phyloP scores from a whole-genome alignment of 1,284 basidiomycete genomes.

The Heterobasidion occidentale region DNA sequence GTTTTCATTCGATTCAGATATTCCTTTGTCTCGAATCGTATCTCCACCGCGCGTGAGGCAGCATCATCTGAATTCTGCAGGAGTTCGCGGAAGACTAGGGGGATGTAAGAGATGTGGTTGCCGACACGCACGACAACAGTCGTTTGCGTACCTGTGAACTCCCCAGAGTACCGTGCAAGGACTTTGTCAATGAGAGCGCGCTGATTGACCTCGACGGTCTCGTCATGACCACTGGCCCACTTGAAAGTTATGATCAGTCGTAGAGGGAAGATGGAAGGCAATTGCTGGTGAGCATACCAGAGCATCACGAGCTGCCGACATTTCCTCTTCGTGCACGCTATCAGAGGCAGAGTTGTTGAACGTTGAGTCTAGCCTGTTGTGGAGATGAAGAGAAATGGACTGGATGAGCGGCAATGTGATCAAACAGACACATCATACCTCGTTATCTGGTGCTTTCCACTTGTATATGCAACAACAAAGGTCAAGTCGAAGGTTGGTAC shows the following conservation, averaged over 20 bases:
- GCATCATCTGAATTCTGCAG: conserved; percentile 96
- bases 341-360: too few relatives aligned
- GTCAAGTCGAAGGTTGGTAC: too few relatives aligned
- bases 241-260: conserved; percentile 16
- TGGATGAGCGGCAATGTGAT: too few relatives aligned
- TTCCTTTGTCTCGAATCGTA: conserved; percentile 68
- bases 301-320: background rate
- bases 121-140: background rate
- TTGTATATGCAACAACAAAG: too few relatives aligned
- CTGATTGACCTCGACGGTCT: conserved; percentile 93
- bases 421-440: too few relatives aligned
- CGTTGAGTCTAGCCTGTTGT: too few relatives aligned
- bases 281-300: background rate
- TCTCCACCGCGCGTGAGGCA: conserved; percentile 73
- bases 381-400: too few relatives aligned
- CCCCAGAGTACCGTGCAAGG: conserved; percentile 89
- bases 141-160: conserved; percentile 65
- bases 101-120: background rate
- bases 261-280: background rate
- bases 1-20: conserved; percentile 37
- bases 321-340: too few relatives aligned
- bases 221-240: conserved; percentile 72
- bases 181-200: conserved; percentile 91
- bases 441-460: too few relatives aligned
- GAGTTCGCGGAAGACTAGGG: conserved; percentile 80